Evolutionary conservation across 371 early-diverging fungal species (phyloP), one percentile per base, ranked within the genome.

Genomic region (Fennellomyces sp.): DNA sequence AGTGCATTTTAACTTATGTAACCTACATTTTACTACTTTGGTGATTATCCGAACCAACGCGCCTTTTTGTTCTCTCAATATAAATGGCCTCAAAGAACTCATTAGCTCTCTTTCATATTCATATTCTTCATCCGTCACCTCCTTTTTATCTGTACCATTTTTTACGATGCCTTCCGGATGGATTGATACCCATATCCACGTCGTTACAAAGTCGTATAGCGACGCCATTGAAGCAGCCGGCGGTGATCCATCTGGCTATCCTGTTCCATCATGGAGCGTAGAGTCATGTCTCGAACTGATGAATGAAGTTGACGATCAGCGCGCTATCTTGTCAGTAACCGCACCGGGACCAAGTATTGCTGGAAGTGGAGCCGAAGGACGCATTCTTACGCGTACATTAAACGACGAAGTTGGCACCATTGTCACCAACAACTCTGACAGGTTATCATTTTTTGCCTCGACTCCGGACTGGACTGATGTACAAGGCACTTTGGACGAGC

Each of bases 111-210:
- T n/a, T n/a, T n/a, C n/a, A n/a, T n/a, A n/a, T n/a, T n/a, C n/a
- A n/a, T n/a, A n/a, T n/a, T n/a, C n/a, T n/a, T n/a, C n/a, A n/a
- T n/a, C n/a, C n/a, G n/a, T n/a, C n/a, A n/a, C n/a, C n/a, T n/a
- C n/a, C n/a, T n/a, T n/a, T n/a, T n/a, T n/a, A n/a, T n/a, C n/a
- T n/a, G n/a, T n/a, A n/a, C n/a, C n/a, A n/a, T n/a, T n/a, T n/a
- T n/a, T n/a, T n/a, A n/a, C n/a, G n/a, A n/a, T n/a, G n/a, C n/a
- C n/a, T n/a, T n/a, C 12, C 2, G 7, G 19, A 39, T 39, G 39
- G 39, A 58, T 58, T 28, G 58, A 58, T 21, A 58, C 58, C 8
- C 58, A 58, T 33, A 30, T 58, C 25, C 58, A 58, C 25, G 26
- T 58, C 0, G 28, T 58, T 17, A 49, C 59, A n/a, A 35, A 49